Evolutionary conservation across 129 eudicot species (phyloP).

Genomic region (Deinandra increscens): DNA sequence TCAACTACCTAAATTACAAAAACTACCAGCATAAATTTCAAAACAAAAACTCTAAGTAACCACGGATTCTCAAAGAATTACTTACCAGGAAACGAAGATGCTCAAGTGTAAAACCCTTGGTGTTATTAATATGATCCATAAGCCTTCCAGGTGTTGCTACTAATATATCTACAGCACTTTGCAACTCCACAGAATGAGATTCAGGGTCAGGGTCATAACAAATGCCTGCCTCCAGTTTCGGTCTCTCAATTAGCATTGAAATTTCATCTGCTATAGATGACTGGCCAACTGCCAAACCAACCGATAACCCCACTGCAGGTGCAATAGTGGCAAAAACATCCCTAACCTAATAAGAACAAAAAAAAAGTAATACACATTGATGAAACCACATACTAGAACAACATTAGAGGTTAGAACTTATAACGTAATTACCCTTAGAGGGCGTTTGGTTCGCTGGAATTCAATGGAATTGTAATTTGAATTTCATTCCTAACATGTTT

Average conservation of each 20-base stretch:
- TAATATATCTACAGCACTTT: slow-evolving; percentile 79
- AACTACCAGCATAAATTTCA: slow-evolving; percentile 9
- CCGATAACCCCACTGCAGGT: slow-evolving; percentile 90
- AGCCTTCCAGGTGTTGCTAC: slow-evolving; percentile 97
- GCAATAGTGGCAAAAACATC: slow-evolving; percentile 82
- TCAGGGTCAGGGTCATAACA: slow-evolving; percentile 78
- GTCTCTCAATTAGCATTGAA: slow-evolving; percentile 61
- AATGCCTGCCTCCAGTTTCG: slow-evolving; percentile 57
- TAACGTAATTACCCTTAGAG: no score
- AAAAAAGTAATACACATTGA: neutral
- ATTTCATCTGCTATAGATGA: slow-evolving; percentile 93
- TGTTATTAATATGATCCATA: slow-evolving; percentile 83
- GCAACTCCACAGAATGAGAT: slow-evolving; percentile 35
- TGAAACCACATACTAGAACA: neutral
- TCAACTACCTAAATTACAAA: slow-evolving; percentile 67
- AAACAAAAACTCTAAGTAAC: slow-evolving; percentile 2
- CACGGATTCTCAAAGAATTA: neutral
- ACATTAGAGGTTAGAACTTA: neutral
- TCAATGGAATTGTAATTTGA: no score
- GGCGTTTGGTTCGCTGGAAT: no score
- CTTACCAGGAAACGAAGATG: slow-evolving; percentile 89
- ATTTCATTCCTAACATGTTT: no score
- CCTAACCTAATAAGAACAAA: slow-evolving; percentile 56
- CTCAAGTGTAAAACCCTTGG: slow-evolving; percentile 91
- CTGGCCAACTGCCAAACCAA: slow-evolving; percentile 93